Evolutionary conservation across 768 basidiomycete species (phyloP).

Genomic region (Russula lepida): DNA sequence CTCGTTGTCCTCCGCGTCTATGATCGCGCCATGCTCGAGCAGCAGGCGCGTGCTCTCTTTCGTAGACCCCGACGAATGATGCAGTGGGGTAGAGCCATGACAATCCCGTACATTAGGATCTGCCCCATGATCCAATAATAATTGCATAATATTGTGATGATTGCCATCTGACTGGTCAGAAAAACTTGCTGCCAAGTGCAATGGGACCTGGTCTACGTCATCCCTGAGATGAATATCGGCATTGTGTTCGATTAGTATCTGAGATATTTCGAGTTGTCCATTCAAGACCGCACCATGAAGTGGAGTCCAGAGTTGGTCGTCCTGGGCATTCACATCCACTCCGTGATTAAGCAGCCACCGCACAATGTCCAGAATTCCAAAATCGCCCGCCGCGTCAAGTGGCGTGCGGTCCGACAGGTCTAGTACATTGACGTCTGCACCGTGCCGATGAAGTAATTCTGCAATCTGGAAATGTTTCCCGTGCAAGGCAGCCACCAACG

Average conservation of each 20-base stretch:
- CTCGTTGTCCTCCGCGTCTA: not conserved
- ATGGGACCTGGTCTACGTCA: not conserved
- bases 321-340: not conserved
- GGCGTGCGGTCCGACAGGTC: fast-evolving
- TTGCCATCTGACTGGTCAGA: too few species aligned
- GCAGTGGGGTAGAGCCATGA: not conserved
- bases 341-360: not conserved
- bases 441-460: not conserved
- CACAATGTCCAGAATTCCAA: not conserved
- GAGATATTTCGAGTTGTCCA: not conserved
- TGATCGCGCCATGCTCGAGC: not conserved
- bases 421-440: not conserved
- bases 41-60: too few species aligned
- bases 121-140: not conserved
- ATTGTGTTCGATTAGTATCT: not conserved
- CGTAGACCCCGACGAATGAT: too few species aligned
- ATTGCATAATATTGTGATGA: not conserved
- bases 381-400: not conserved
- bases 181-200: not conserved
- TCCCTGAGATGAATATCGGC: not conserved
- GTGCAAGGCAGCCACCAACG: not conserved
- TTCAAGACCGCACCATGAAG: not conserved
- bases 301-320: not conserved
- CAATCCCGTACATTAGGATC: not conserved
- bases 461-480: not conserved